phyloP scores from a whole-genome alignment of 345 rosid species.

The Euphorbia lathyris region DNA sequence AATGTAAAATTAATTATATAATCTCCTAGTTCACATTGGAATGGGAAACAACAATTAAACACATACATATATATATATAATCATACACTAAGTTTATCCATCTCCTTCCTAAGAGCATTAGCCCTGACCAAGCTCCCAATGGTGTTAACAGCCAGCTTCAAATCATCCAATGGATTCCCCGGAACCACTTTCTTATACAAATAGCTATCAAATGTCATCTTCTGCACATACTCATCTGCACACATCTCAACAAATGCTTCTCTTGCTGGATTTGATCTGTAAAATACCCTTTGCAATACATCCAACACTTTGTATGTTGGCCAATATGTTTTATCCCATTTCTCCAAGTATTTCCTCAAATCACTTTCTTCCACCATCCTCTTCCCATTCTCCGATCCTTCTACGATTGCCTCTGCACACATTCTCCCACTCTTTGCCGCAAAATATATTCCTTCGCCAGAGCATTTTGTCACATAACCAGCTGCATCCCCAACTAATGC shows the following conservation, averaged over 20 bases:
- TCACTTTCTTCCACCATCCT: slow-evolving; percentile 87
- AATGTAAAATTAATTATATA: not conserved
- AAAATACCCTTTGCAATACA: slow-evolving; percentile 80
- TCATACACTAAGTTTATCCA: slow-evolving; percentile 73
- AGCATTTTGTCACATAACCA: slow-evolving; percentile 89
- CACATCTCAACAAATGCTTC: slow-evolving; percentile 97
- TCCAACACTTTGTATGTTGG: slow-evolving; percentile 91
- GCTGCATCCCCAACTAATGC: slow-evolving; percentile 90
- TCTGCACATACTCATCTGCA: slow-evolving; percentile 83
- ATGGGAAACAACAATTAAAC: not conserved
- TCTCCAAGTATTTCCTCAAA: slow-evolving; percentile 87
- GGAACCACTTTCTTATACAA: slow-evolving; percentile 82
- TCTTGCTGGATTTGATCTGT: slow-evolving; percentile 84
- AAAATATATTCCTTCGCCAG: slow-evolving; percentile 86
- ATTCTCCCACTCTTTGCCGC: slow-evolving; percentile 95
- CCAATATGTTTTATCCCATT: slow-evolving; percentile 95
- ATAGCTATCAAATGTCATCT: slow-evolving; percentile 94
- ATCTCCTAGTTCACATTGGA: not conserved
- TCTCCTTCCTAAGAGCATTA: slow-evolving; percentile 82
- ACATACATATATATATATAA: not conserved
- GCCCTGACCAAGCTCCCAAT: slow-evolving; percentile 96
- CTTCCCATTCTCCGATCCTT: slow-evolving; percentile 77
- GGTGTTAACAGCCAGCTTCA: slow-evolving; percentile 86
- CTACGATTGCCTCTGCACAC: slow-evolving; percentile 90
- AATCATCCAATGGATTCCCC: slow-evolving; percentile 76